Evolutionary conservation across 2,329 filamentous ascomycete genomes (phyloP), one percentile per base, ranked within the genome.

Genomic region (Aphanocladium album): DNA sequence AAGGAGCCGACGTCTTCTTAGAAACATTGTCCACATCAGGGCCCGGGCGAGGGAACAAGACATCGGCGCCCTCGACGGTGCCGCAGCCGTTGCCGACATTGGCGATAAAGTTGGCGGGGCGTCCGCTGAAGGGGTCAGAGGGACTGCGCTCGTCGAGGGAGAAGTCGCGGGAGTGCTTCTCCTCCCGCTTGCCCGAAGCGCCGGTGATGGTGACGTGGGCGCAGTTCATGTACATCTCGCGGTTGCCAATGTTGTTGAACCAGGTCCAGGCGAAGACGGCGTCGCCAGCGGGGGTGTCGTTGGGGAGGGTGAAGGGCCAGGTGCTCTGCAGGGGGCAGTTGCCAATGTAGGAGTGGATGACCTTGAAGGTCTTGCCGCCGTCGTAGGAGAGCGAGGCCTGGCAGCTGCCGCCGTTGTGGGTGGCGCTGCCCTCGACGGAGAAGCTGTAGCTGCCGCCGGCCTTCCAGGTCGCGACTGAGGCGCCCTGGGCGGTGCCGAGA

Each of bases 191-290:
- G 12, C 11, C n/a, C 5, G 30, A n/a, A 19, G 17, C 5, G 17
- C 49, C 25, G 14, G 23, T 17, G 33, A 65, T 65, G 5, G 79
- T 79, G 60, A 89, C 73, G 0, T 84, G 83, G 2, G 85, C 85
- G 65, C 88, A 91, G 76, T 90, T 89, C 87, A 89, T 89, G 76
- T 90, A 90, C 77, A 89, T 86, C 69, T 91, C 89, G 8, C 88
- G 83, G 72, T 90, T 90, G 5, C 89, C 89, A 37, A 89, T 68
- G 52, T 83, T 86, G 67, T 91, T 91, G 73, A 89, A 82, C 89
- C 89, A 91, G 12, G 87, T 85, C 88, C 88, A 91, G 9, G 86
- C 86, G 23, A 90, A 78, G 1, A 83, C 30, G 41, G 65, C 65
- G n/a, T 64, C 61, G n/a, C 65, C 65, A 65, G 72, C 67, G 7